These are phyloP conservation scores for Umbelopsis sp. DNA, from an alignment of 192 early-diverging fungal species.

Conservation along the genomic window DNA sequence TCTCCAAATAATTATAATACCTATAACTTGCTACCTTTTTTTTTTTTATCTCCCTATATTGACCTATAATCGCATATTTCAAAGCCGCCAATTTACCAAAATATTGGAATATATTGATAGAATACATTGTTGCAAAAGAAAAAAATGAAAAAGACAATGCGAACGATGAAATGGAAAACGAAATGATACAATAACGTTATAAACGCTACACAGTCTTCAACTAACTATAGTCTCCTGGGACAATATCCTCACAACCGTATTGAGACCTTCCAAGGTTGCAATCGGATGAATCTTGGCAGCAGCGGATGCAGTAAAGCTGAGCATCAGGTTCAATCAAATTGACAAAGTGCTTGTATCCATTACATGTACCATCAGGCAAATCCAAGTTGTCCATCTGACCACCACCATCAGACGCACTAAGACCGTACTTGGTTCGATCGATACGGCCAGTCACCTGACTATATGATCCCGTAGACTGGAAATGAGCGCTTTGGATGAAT, in stretches of 20 bases:
- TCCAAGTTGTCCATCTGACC: constrained; percentile 42
- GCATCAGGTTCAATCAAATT: constrained; percentile 37
- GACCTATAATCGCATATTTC: neutral
- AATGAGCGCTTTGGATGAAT: constrained; percentile 51
- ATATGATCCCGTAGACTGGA: constrained; percentile 35
- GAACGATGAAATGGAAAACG: neutral
- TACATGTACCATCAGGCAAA: constrained; percentile 24
- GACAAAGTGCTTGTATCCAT: constrained; percentile 38
- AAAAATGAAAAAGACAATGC: neutral
- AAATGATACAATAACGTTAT: neutral
- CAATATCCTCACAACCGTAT: constrained; percentile 39
- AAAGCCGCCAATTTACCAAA: neutral
- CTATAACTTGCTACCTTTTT: neutral
- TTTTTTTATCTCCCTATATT: neutral
- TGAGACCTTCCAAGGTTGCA: constrained; percentile 38
- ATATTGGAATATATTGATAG: neutral
- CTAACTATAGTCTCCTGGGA: constrained; percentile 45
- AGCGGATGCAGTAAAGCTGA: constrained; percentile 33
- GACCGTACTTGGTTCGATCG: constrained; percentile 31
- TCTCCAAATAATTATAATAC: neutral
- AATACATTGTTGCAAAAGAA: neutral
- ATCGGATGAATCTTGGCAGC: constrained; percentile 28
- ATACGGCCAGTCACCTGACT: constrained; percentile 58
- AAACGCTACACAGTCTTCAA: neutral
- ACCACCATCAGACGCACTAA: constrained; percentile 41